phyloP scores from a whole-genome alignment of 2,329 filamentous ascomycete genomes.

The Aspergillus quadrilineatus region DNA sequence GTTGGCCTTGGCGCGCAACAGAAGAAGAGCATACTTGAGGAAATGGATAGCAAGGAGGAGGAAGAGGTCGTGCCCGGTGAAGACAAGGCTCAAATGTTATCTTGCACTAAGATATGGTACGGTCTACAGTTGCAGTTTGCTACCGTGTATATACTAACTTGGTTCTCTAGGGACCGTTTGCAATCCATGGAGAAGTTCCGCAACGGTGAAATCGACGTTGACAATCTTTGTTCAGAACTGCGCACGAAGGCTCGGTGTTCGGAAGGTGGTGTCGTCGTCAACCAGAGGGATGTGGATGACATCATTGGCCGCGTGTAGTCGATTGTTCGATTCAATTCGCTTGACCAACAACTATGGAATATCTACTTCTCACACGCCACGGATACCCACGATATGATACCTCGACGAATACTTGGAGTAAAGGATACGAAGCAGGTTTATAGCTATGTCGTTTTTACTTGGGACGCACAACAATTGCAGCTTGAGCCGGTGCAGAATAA shows the following conservation, averaged over 20 bases:
- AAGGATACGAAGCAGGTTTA: constrained; percentile 9
- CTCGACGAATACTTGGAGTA: constrained; percentile 16
- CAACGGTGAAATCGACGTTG: constrained; percentile 88
- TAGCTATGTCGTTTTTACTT: constrained; percentile 1
- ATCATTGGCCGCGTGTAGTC: constrained; percentile 56
- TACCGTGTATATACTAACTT: constrained; percentile 34
- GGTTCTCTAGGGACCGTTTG: constrained; percentile 72
- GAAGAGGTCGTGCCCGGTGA: constrained; percentile 65
- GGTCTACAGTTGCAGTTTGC: constrained; percentile 34
- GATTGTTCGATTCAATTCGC: constrained; percentile 7
- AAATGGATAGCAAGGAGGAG: constrained; percentile 69
- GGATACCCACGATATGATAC: constrained; percentile 27
- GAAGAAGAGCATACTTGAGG: constrained; percentile 71
- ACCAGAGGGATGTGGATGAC: constrained; percentile 81
- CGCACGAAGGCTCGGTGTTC: constrained; percentile 96
- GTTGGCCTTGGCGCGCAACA: constrained; percentile 30
- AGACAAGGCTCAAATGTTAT: constrained; percentile 65
- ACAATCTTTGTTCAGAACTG: constrained; percentile 86
- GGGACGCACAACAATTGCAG: not conserved
- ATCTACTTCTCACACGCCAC: constrained; percentile 13
- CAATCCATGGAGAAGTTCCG: constrained; percentile 85
- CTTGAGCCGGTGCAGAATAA: constrained; percentile 4
- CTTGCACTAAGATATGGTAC: constrained; percentile 91
- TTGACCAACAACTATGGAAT: not conserved
- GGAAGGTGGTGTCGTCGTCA: constrained; percentile 80